Evolutionary conservation across 2,329 filamentous ascomycete genomes (phyloP), one percentile per base, ranked within the genome.

Genomic region (Fusarium sacchari): DNA sequence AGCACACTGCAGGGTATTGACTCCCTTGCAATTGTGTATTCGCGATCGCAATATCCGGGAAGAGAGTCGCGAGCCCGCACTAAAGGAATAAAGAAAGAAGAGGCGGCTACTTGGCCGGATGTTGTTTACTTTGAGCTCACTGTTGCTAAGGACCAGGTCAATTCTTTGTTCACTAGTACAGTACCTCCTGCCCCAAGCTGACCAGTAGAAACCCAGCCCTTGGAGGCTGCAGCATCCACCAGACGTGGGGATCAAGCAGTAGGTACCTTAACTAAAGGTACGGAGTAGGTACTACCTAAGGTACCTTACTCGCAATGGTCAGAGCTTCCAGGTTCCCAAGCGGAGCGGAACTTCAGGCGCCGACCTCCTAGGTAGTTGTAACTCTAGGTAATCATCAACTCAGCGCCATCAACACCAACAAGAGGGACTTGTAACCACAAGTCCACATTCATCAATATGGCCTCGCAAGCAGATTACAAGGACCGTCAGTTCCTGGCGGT

Each of bases 401-500:
- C 67, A 50, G 64, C 37, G 53, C 60, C 69, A 67, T 67, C 64
- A 72, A 60, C 72, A 46, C 63, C 47, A 40, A 65, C 55, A 30
- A 66, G 66, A 67, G 66, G 72, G 67, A 67, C 59, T 46, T 50
- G 53, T 44, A 60, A 69, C 52, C 59, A 61, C 57, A 63, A 61
- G 32, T 36, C 42, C 58, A 34, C 42, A 65, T 42, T 47, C 49
- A 59, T 68, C 77, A 81, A 78, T 47, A 88, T 88, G 86, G 79
- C 87, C 66, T 85, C 85, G 52, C 86, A 88, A 77, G 85, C 87
- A 73, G 88, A 90, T 76, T 92, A 87, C 83, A 92, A 95, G 85
- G 95, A 98, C 84, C 90, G 96, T 79, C 93, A 99, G 85, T 97
- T 99, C 81, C 90, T 99, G 67, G 96, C 96, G 74, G 96, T 99